Conservation (phyloP, 495 filamentous ascomycete species). For the Clohesyomyces aquaticus region DNA sequence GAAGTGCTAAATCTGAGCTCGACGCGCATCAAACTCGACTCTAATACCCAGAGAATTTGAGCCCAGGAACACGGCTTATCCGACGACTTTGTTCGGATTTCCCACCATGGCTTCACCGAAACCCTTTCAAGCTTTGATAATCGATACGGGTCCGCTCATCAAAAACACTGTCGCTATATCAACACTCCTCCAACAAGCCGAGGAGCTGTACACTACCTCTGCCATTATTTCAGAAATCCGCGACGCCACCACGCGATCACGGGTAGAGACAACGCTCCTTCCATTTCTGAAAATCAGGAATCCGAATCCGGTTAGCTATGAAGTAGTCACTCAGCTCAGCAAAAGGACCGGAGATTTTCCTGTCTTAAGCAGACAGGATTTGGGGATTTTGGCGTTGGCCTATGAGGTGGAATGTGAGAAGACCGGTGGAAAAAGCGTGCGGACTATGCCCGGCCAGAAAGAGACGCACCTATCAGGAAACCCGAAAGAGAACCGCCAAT, state of each 20-base stretch:
- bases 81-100: neutral
- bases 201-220: conserved; percentile 81
- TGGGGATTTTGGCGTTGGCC: conserved; percentile 84
- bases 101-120: conserved; percentile 51
- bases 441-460: conserved; percentile 71
- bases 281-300: conserved; percentile 81
- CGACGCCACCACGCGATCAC: conserved; percentile 77
- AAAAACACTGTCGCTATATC: conserved; percentile 71
- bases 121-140: conserved; percentile 77
- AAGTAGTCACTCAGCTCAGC: conserved; percentile 81
- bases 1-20: neutral
- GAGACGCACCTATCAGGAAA: conserved; percentile 19
- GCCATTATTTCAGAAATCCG: conserved; percentile 86
- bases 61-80: too few relatives aligned
- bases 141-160: conserved; percentile 91
- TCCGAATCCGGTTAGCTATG: conserved; percentile 74
- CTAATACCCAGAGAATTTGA: too few relatives aligned
- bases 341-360: conserved; percentile 85
- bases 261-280: conserved; percentile 77
- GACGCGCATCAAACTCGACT: neutral
- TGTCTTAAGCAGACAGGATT: conserved; percentile 84
- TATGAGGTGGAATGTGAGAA: conserved; percentile 88
- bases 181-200: conserved; percentile 49
- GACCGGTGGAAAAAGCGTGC: conserved; percentile 79
- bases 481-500: neutral